These are phyloP conservation scores for Trichoderma koningiopsis DNA, from an alignment of 2,329 filamentous ascomycete species.

Conservation along the genomic window DNA sequence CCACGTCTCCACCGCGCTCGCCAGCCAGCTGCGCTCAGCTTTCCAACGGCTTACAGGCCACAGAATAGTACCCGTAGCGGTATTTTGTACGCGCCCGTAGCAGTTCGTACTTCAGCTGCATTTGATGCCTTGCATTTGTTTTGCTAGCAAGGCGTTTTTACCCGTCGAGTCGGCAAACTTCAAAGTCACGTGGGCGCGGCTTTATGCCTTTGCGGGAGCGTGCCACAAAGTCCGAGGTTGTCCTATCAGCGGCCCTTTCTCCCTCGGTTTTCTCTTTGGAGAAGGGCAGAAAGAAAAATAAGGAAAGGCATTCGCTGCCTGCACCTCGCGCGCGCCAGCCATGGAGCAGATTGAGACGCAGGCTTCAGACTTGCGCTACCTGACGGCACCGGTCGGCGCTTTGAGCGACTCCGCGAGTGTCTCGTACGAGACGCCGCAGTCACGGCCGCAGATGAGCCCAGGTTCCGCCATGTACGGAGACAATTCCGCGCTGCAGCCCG, in stretches of 20 bases:
- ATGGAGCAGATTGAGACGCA: slow-evolving; percentile 60
- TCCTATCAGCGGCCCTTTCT: not conserved
- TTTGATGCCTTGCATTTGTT: not conserved
- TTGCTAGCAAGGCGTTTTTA: not conserved
- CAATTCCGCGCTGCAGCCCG: slow-evolving; percentile 48
- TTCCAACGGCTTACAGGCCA: not conserved
- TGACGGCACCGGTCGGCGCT: slow-evolving; percentile 42
- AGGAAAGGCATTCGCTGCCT: not conserved
- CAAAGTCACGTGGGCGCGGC: slow-evolving; percentile 24
- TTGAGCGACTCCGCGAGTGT: slow-evolving; percentile 37
- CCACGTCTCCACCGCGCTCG: not conserved
- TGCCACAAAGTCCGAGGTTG: slow-evolving; percentile 6
- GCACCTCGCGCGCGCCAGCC: slow-evolving; percentile 19
- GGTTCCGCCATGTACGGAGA: slow-evolving; percentile 49
- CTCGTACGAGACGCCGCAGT: slow-evolving; percentile 39
- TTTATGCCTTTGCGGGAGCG: slow-evolving; percentile 9
- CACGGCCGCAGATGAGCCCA: slow-evolving; percentile 39
- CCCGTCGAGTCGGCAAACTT: not conserved
- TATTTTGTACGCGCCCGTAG: not conserved
- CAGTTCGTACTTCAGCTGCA: not conserved
- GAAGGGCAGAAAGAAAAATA: not conserved
- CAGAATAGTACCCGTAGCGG: not conserved
- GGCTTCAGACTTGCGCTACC: slow-evolving; percentile 56
- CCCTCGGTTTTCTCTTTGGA: not conserved
- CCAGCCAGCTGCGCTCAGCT: not conserved